Evolutionary conservation across 805 yeast species (phyloP), one percentile per base, ranked within the genome.

Genomic region (Wickerhamiella occidentalis): DNA sequence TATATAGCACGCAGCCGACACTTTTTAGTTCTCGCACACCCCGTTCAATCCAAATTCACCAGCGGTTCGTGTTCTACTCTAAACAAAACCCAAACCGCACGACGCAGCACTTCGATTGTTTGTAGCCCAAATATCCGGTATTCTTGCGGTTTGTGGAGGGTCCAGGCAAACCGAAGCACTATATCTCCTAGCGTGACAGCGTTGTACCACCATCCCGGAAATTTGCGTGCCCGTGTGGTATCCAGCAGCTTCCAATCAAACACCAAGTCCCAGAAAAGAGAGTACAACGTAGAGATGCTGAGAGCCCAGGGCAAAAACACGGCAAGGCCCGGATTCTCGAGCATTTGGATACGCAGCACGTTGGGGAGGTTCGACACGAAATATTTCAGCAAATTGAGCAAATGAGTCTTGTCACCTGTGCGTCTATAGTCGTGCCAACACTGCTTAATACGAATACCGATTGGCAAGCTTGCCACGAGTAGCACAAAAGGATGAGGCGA

Each of bases 31-130:
- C 26, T 23, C 26, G 7, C 5, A 23, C 26, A 5, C 8, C 26
- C 26, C 8, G n/a, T 12, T 30, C n/a, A 17, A 4, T 12, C 45
- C 18, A 47, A 36, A 17, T 18, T 11, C 23, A 35, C 30, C 6
- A 17, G 17, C 21, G 48, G 30, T n/a, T 40, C 45, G 44, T 45
- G 47, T 9, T 92, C 97, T 15, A 88, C 67, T 59, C 92, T 81
- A 61, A 90, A 69, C 53, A 85, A 74, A 38, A 87, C 77, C 99
- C 99, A 92, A 47, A 86, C 65, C 78, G 88, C 85, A 61, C 98
- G 74, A 66, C 98, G 73, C 7, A 80, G 56, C 6, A 92, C 69
- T 62, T 92, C 98, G 48, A 88, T 64, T 3, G 77, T 55, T 59
- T 88, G 92, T 49, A 85, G 67, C 9, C 75, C 64, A 54, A 83